Conservation (phyloP, 257 asterid species). For the Dorcoceras hygrometricum region DNA sequence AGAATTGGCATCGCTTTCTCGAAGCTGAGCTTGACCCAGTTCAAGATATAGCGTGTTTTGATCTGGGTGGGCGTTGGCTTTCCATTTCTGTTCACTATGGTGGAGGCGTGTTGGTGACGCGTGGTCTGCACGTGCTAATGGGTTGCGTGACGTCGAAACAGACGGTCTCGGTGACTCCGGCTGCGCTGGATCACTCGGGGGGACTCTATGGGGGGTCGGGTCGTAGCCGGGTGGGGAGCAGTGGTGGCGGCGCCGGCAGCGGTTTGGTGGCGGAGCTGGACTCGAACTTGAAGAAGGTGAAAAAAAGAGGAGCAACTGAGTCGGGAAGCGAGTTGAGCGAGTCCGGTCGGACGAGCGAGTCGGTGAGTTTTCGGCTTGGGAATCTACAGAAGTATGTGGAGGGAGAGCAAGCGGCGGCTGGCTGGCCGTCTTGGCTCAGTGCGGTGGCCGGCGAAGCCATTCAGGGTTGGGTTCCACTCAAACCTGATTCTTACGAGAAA, state of each 20-base stretch:
- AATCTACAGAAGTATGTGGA: slow-evolving; percentile 72
- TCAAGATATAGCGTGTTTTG: slow-evolving; percentile 42
- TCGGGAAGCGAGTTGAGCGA: slow-evolving; percentile 81
- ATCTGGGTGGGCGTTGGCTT: slow-evolving; percentile 42
- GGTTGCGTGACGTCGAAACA: slow-evolving; percentile 94
- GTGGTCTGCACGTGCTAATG: slow-evolving; percentile 38
- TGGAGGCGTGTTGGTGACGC: slow-evolving; percentile 30
- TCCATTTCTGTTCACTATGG: slow-evolving; percentile 7
- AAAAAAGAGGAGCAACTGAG: slow-evolving; percentile 63
- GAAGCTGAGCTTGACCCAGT: slow-evolving; percentile 36
- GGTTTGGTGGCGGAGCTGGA: slow-evolving; percentile 65
- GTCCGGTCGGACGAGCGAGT: slow-evolving; percentile 78
- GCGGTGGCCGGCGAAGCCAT: slow-evolving; percentile 96
- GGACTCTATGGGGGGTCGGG: slow-evolving; percentile 60
- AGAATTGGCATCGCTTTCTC: slow-evolving; percentile 23
- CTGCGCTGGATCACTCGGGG: slow-evolving; percentile 76
- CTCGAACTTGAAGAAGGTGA: slow-evolving; percentile 79
- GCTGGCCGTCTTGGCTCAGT: slow-evolving; percentile 97
- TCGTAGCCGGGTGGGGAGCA: slow-evolving; percentile 68
- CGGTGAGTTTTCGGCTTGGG: slow-evolving; percentile 88
- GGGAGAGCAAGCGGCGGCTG: slow-evolving; percentile 93
- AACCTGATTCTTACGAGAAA: slow-evolving; percentile 76
- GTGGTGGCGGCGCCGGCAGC: slow-evolving; percentile 48
- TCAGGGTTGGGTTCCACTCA: slow-evolving; percentile 90
- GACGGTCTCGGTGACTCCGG: slow-evolving; percentile 77